Evolutionary conservation across 257 asterid genomes (phyloP).

Genomic region (Coffea canephora): DNA sequence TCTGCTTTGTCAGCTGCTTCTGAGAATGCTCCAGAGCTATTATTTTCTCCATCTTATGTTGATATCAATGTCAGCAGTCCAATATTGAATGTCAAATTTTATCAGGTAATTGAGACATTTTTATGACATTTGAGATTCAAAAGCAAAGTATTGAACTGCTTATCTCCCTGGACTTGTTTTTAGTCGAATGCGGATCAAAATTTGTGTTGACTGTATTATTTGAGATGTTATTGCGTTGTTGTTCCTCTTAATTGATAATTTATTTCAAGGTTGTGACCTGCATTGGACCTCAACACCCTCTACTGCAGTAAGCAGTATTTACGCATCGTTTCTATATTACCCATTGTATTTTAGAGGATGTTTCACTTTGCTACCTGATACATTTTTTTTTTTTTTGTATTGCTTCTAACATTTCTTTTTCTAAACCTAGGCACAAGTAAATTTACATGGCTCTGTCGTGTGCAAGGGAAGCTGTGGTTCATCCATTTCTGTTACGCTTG

Average conservation of each 20-base stretch:
- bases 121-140: neutral
- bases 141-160: neutral
- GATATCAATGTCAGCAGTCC: constrained; percentile 71
- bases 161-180: neutral
- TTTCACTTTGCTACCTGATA: neutral
- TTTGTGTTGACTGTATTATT: neutral
- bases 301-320: neutral
- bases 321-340: neutral
- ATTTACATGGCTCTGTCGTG: constrained; percentile 68
- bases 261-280: neutral
- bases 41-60: constrained; percentile 69
- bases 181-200: neutral
- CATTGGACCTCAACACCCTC: neutral
- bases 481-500: constrained; percentile 64
- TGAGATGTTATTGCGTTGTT: neutral
- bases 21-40: constrained; percentile 78
- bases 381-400: neutral
- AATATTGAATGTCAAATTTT: constrained; percentile 53
- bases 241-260: neutral
- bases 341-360: neutral
- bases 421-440: constrained; percentile 77
- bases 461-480: constrained; percentile 86
- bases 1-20: constrained; percentile 81
- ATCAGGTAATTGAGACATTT: constrained; percentile 56
- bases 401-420: constrained; percentile 21